These are phyloP conservation scores for Juncus effusus DNA, from an alignment of 176 grass and related monocot genomes.

Conservation along the genomic window DNA sequence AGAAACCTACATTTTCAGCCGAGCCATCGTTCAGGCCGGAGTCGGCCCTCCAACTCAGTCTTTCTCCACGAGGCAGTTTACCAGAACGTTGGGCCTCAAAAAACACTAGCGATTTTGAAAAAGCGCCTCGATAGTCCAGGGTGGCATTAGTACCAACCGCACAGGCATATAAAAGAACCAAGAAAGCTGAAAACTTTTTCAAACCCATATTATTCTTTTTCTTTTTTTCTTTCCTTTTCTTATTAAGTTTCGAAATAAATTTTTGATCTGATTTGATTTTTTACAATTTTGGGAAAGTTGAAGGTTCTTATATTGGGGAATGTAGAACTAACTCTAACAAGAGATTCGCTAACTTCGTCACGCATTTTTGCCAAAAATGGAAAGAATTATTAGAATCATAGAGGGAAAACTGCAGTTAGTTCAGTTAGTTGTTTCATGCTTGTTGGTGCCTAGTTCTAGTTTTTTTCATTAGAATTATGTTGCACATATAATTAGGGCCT, in stretches of 20 bases:
- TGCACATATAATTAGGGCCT: not conserved
- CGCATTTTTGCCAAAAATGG: slow-evolving; percentile 19
- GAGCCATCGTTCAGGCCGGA: slow-evolving; percentile 25
- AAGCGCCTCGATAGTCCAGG: slow-evolving; percentile 7
- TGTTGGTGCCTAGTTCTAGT: no score
- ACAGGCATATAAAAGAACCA: not conserved
- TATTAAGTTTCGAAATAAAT: not conserved
- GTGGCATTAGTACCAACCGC: not conserved
- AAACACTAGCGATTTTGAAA: slow-evolving; percentile 21
- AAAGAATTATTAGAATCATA: not conserved
- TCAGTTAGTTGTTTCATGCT: slow-evolving; percentile 1
- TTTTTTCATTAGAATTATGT: no score
- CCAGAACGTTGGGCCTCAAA: slow-evolving; percentile 24
- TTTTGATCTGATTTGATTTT: not conserved
- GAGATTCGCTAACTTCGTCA: not conserved
- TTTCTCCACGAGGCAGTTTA: slow-evolving; percentile 1
- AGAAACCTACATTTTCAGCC: slow-evolving; percentile 3
- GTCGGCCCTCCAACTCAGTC: slow-evolving; percentile 13
- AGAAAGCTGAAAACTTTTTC: slow-evolving; percentile 6
- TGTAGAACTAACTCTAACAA: slow-evolving; percentile 14
- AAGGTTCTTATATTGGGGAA: slow-evolving; percentile 13
- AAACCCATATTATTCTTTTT: slow-evolving; percentile 9
- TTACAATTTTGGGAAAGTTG: slow-evolving; percentile 14
- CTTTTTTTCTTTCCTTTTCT: not conserved
- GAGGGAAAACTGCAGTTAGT: slow-evolving; percentile 1